A percentile compares a stretch with the other conserved stretches of the same genome.
Conservation (phyloP, 495 filamentous ascomycete species). For the Bacidia rubella region DNA sequence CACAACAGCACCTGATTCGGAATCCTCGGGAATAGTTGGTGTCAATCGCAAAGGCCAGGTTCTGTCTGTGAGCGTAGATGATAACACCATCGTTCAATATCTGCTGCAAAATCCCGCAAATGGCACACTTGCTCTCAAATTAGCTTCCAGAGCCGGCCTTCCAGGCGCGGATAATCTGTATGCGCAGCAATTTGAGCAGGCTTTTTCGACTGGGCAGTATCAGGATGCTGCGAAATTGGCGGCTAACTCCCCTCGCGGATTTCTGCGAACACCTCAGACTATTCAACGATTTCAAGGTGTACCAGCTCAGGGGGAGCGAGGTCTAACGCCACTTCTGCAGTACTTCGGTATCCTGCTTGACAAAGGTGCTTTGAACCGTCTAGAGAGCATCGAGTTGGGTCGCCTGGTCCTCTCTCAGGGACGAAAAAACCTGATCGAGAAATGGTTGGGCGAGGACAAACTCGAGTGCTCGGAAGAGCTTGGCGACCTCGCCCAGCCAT, state of each 20-base stretch:
- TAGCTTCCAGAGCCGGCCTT: conserved; percentile 85
- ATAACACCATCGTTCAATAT: conserved; percentile 80
- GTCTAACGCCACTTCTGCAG: conserved; percentile 41
- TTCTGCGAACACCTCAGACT: conserved; percentile 82
- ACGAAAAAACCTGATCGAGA: conserved; percentile 90
- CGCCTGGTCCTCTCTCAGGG: conserved; percentile 84
- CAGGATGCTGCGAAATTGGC: conserved; percentile 85
- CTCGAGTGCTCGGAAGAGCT: conserved; percentile 90
- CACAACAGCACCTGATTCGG: conserved; percentile 72
- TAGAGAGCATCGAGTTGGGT: conserved; percentile 89
- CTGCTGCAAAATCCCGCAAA: conserved; percentile 91
- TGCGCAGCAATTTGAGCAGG: conserved; percentile 77
- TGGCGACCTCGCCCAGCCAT: conserved; percentile 80
- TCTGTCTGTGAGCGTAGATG: conserved; percentile 81
- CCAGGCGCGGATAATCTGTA: conserved; percentile 94
- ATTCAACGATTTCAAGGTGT: conserved; percentile 82
- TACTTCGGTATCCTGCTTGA: conserved; percentile 97
- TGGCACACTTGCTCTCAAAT: conserved; percentile 78
- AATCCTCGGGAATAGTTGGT: conserved; percentile 77
- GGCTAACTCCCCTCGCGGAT: conserved; percentile 90
- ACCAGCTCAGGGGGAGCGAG: conserved; percentile 41
- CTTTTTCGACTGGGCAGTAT: conserved; percentile 63
- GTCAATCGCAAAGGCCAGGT: conserved; percentile 97
- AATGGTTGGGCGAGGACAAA: conserved; percentile 94
- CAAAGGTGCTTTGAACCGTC: conserved; percentile 80